These are phyloP conservation scores for Nitzschia inconspicua DNA, from an alignment of 108 stramenopile species.

Conservation along the genomic window DNA sequence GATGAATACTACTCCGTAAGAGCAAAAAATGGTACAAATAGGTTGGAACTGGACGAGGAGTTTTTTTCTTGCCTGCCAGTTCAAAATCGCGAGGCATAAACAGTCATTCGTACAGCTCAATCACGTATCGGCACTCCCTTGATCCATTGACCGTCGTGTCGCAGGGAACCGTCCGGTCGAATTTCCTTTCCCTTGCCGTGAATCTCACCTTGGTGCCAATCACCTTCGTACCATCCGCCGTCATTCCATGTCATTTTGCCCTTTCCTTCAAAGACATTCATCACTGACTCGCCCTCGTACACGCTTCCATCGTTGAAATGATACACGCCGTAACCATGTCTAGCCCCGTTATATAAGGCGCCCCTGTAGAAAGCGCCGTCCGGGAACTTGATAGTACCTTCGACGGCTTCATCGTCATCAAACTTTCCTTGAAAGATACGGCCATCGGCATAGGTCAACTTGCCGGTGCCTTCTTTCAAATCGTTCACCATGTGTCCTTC, in stretches of 20 bases:
- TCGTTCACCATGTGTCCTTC: constrained; percentile 28
- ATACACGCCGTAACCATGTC: constrained; percentile 42
- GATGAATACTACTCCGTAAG: too few species aligned
- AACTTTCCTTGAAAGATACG: constrained; percentile 27
- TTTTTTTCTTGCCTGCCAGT: too few species aligned
- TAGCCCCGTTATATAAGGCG: constrained; percentile 25
- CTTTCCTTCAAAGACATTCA: constrained; percentile 26
- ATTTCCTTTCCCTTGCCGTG: constrained; percentile 48
- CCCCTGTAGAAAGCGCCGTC: constrained; percentile 35
- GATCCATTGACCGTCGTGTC: constrained; percentile 53
- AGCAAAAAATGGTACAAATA: too few species aligned
- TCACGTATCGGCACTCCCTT: constrained; percentile 49
- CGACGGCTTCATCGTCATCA: constrained; percentile 7
- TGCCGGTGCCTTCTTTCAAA: constrained; percentile 24
- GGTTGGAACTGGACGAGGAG: too few species aligned
- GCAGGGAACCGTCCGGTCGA: constrained; percentile 40
- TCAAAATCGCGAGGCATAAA: too few species aligned
- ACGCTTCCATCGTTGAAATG: constrained; percentile 17
- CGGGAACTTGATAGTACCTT: constrained; percentile 22
- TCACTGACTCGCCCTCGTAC: constrained; percentile 26
- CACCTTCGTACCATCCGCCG: constrained; percentile 49
- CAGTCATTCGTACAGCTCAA: too few species aligned
- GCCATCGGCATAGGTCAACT: constrained; percentile 22
- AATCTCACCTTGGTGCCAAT: constrained; percentile 46
- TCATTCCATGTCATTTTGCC: constrained; percentile 50